phyloP scores from a whole-genome alignment of 768 basidiomycete species.

The Hysterangium stoloniferum region DNA sequence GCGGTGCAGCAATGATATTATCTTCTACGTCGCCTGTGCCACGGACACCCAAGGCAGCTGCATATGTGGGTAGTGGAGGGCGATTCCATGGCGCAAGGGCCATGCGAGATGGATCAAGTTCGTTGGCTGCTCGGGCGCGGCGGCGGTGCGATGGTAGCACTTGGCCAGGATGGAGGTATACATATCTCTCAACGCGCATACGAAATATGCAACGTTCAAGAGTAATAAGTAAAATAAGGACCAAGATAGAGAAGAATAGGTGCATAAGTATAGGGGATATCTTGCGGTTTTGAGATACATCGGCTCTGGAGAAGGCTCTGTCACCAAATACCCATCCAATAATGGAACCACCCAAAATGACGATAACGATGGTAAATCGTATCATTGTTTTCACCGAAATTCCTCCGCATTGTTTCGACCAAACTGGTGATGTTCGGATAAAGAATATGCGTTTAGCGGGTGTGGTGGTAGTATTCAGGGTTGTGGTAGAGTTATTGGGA shows the following conservation, averaged over 20 bases:
- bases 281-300: constrained; percentile 14
- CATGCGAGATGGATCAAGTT: constrained; percentile 25
- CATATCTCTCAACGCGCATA: constrained; percentile 61
- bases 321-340: constrained; percentile 47
- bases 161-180: constrained; percentile 51
- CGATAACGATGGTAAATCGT: constrained; percentile 13
- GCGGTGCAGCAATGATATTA: constrained; percentile 54
- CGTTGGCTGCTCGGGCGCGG: constrained; percentile 22
- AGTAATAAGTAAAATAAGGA: constrained; percentile 49
- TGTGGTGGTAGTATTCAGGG: constrained; percentile 24
- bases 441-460: constrained; percentile 32
- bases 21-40: constrained; percentile 76
- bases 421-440: constrained; percentile 5
- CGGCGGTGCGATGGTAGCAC: constrained; percentile 16
- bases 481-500: constrained; percentile 19
- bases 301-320: constrained; percentile 17
- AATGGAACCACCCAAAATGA: constrained; percentile 38
- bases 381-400: constrained; percentile 14
- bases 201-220: constrained; percentile 56
- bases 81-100: constrained; percentile 63
- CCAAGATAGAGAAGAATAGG: constrained; percentile 47
- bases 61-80: constrained; percentile 63
- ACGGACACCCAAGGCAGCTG: constrained; percentile 58
- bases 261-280: constrained; percentile 50
- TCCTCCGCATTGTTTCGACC: constrained; percentile 14